These are phyloP conservation scores for Naganishia cerealis DNA, from an alignment of 1,284 basidiomycete genomes.

Conservation along the genomic window DNA sequence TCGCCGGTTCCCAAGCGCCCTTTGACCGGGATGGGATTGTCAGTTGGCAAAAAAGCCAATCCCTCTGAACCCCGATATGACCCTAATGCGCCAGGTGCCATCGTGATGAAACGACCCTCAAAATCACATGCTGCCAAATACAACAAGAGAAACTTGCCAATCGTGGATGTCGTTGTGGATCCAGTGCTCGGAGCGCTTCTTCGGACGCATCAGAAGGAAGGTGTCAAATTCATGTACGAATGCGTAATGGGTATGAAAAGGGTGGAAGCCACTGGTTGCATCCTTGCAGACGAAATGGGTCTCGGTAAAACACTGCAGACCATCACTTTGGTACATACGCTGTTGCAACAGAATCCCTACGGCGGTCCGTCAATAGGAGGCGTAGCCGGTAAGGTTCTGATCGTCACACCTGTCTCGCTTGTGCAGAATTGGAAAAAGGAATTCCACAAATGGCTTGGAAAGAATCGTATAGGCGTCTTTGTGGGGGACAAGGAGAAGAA, in stretches of 20 bases:
- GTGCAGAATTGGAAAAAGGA: slow-evolving; percentile 97
- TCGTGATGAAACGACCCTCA: slow-evolving; percentile 81
- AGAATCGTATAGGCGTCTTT: slow-evolving; percentile 74
- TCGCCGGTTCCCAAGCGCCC: slow-evolving; percentile 13
- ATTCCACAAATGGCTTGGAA: slow-evolving; percentile 89
- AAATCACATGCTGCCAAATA: slow-evolving; percentile 66
- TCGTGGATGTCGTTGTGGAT: slow-evolving; percentile 90
- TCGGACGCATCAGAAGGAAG: slow-evolving; percentile 88
- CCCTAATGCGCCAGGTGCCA: slow-evolving; percentile 69
- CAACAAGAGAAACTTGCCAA: slow-evolving; percentile 58
- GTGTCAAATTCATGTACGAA: slow-evolving; percentile 85
- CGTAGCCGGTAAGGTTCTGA: slow-evolving; percentile 72
- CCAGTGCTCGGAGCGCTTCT: slow-evolving; percentile 75
- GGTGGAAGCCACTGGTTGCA: slow-evolving; percentile 80
- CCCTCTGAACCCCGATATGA: slow-evolving; percentile 54
- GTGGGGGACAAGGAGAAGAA: slow-evolving; percentile 76
- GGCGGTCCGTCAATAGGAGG: slow-evolving; percentile 60
- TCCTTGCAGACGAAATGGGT: slow-evolving; percentile 96
- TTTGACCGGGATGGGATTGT: slow-evolving; percentile 5
- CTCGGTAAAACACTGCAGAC: slow-evolving; percentile 88
- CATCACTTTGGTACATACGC: slow-evolving; percentile 80
- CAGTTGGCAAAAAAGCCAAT: slow-evolving; percentile 18
- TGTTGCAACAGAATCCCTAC: slow-evolving; percentile 85
- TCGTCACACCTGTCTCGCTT: slow-evolving; percentile 92
- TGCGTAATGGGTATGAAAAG: slow-evolving; percentile 90